These are phyloP conservation scores for Forsythia viridissima DNA, from an alignment of 257 asterid genomes.

Conservation along the genomic window DNA sequence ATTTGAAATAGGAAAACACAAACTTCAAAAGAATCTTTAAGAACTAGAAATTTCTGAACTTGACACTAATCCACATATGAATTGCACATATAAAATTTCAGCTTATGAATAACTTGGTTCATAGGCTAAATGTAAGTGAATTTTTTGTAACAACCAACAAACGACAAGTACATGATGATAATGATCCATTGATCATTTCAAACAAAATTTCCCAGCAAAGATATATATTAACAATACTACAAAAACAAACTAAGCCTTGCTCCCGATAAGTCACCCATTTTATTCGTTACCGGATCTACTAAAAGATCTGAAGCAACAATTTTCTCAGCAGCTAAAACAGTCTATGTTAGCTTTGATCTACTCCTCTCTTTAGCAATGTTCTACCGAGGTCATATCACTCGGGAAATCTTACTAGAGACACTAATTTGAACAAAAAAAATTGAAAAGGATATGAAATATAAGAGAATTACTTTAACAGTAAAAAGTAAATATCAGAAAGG, in stretches of 20 bases:
- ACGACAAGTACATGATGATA: neutral
- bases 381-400: neutral
- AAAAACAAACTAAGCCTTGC: neutral
- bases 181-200: conserved; percentile 10
- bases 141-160: neutral
- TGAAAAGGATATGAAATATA: conserved; percentile 9
- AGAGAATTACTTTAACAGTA: neutral
- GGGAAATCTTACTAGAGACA: neutral
- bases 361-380: neutral
- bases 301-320: neutral
- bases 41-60: neutral
- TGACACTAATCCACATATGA: neutral
- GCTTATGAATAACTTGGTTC: neutral
- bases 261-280: neutral
- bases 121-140: neutral
- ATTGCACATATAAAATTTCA: neutral
- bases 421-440: neutral
- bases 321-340: neutral
- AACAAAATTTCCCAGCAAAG: conserved; percentile 9
- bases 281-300: neutral
- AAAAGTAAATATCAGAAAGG: conserved; percentile 3
- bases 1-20: neutral
- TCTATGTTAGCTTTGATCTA: neutral
- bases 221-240: neutral
- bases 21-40: neutral